Base-by-base conservation (phyloP, 176 grass and related monocot genomes). In the Dactylis glomerata region DNA sequence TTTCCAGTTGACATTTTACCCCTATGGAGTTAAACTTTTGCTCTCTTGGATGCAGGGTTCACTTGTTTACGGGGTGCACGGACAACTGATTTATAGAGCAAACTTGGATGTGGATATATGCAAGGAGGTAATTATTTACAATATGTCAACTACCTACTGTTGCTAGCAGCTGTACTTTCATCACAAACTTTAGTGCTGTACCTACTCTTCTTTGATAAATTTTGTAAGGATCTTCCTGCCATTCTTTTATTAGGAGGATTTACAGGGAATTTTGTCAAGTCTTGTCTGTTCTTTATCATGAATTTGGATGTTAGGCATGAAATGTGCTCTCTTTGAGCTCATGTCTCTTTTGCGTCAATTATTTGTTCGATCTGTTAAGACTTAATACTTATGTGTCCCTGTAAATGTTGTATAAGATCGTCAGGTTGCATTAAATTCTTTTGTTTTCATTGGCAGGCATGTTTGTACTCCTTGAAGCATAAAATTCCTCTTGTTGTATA, bases 401-500 rank as follows among this genome's bases (percentile, higher is more conserved):
- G 82, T 67, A 78, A 47, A 2, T 5, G 17, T 33, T 22, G 42
- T 24, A 32, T 76, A 81, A 69, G n/a, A 61, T 42, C 27, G 7
- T 83, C 59, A 44, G 5, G 22, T 81, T 37, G 32, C 70, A 59
- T 9, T 52, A 50, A 65, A 10, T 77, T 81, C 24, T 52, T 45
- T 76, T 78, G 51, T 12, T 69, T 71, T 83, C 9, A 78, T 87
- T 82, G 88, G 50, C 83, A 99, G 91, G 91, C 86, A 94, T 92
- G 87, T 72, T 81, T 84, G 32, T 96, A 94, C 78, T 96, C 96
- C 73, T 74, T 96, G 79, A 91, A 92, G 32, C 80, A 93, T 87
- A 87, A 89, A 81, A 87, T 94, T 89, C 91, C 93, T 89, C 68
- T 99, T 54, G 82, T 99, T 77, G 91, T 84, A 13, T 99, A 87